Evolutionary conservation across 1,284 basidiomycete species (phyloP).

Genomic region (Ustilago lituana): DNA sequence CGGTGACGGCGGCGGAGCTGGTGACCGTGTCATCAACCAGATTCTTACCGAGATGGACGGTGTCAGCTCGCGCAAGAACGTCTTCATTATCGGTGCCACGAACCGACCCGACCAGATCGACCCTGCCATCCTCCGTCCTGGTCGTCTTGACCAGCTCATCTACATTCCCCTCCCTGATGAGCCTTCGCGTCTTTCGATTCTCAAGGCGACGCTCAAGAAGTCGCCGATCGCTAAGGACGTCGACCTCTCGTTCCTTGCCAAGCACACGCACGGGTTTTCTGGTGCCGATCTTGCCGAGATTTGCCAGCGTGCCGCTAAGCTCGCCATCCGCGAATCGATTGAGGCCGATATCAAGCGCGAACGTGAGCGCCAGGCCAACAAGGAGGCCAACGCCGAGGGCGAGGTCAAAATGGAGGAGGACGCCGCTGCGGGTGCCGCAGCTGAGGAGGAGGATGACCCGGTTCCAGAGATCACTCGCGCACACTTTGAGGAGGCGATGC

Average conservation of each 20-base stretch:
- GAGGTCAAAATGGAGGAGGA: constrained; percentile 77
- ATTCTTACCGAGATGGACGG: constrained; percentile 99
- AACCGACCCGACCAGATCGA: constrained; percentile 99
- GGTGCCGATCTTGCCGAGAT: constrained; percentile 99
- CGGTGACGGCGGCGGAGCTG: constrained; percentile 92
- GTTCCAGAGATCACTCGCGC: constrained; percentile 87
- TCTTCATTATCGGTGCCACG: constrained; percentile 98
- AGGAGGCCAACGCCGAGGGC: constrained; percentile 45
- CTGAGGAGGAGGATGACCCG: constrained; percentile 84
- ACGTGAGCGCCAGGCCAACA: constrained; percentile 71
- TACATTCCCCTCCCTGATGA: constrained; percentile 82
- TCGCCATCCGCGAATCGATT: constrained; percentile 93
- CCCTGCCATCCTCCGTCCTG: constrained; percentile 93
- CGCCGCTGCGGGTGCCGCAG: constrained; percentile 69
- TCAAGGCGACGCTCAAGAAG: constrained; percentile 89
- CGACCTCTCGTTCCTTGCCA: constrained; percentile 86
- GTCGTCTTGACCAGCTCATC: constrained; percentile 83
- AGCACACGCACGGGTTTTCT: constrained; percentile 96
- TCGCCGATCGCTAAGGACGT: constrained; percentile 88
- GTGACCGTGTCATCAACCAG: constrained; percentile 96
- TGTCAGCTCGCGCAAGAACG: constrained; percentile 98
- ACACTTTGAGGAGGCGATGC: constrained; percentile 95
- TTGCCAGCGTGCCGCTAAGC: constrained; percentile 95
- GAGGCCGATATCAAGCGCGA: constrained; percentile 86
- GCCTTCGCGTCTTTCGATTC: constrained; percentile 86